Evolutionary conservation across 2,329 filamentous ascomycete genomes (phyloP).

Genomic region (Pseudogymnoascus sp.): DNA sequence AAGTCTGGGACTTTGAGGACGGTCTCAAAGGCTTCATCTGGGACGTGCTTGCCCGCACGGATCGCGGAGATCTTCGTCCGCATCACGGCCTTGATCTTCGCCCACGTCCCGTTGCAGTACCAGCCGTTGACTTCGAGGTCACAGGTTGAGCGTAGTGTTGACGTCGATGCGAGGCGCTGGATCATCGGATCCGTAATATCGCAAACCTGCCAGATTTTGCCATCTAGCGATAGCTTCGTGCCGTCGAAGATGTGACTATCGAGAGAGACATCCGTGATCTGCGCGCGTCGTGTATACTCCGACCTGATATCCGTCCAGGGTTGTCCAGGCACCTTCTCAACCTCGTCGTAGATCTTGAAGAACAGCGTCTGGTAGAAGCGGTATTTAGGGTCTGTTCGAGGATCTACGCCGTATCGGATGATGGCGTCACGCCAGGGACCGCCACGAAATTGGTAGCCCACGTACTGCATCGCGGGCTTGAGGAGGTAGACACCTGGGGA

Average conservation of each 20-base stretch:
- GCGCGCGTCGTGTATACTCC: slow-evolving; percentile 14
- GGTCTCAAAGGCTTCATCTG: slow-evolving; percentile 39
- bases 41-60: slow-evolving; percentile 45
- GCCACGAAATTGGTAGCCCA: slow-evolving; percentile 85
- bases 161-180: slow-evolving; percentile 53
- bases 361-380: slow-evolving; percentile 82
- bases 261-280: slow-evolving; percentile 21
- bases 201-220: slow-evolving; percentile 90
- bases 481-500: slow-evolving; percentile 48
- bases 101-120: slow-evolving; percentile 74
- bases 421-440: slow-evolving; percentile 89
- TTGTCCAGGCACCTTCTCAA: slow-evolving; percentile 17
- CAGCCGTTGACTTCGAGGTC: slow-evolving; percentile 64
- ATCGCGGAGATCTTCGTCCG: slow-evolving; percentile 73
- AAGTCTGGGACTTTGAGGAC: slow-evolving; percentile 33
- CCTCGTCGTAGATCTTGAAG: slow-evolving; percentile 55
- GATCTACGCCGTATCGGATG: slow-evolving; percentile 79
- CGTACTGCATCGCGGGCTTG: slow-evolving; percentile 71
- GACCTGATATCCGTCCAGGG: slow-evolving; percentile 15
- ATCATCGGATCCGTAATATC: slow-evolving; percentile 81
- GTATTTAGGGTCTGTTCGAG: slow-evolving; percentile 66
- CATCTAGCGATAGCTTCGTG: slow-evolving; percentile 62
- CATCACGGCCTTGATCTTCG: slow-evolving; percentile 80
- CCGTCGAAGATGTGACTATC: slow-evolving; percentile 78
- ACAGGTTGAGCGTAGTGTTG: slow-evolving; percentile 50